A percentile compares a stretch with the other conserved stretches of the same genome.
These are phyloP conservation scores for Tetracentron sinense DNA, from an alignment of 164 flowering plant genomes.

Conservation along the genomic window DNA sequence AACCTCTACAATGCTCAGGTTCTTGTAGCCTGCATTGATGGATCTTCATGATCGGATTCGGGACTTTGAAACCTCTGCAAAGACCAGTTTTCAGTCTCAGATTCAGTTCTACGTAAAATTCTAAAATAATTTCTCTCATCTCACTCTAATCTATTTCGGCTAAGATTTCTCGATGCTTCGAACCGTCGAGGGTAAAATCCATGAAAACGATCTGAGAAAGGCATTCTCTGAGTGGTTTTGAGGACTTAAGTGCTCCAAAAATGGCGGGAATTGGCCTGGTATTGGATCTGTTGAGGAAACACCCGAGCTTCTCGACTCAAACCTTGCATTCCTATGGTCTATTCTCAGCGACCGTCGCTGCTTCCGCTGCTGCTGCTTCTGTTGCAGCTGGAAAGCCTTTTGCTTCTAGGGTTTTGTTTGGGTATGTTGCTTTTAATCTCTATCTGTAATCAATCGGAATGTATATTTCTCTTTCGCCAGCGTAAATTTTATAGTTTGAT, in stretches of 20 bases:
- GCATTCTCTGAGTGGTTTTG: not conserved
- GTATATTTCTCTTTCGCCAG: not conserved
- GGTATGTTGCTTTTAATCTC: slow-evolving; percentile 29
- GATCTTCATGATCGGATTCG: no score
- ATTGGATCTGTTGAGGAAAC: slow-evolving; percentile 52
- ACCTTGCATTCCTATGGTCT: slow-evolving; percentile 41
- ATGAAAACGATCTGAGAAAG: slow-evolving; percentile 1
- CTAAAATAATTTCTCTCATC: no score
- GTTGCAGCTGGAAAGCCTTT: slow-evolving; percentile 35
- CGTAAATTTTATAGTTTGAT: not conserved
- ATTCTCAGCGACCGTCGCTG: slow-evolving; percentile 47
- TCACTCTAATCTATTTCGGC: no score
- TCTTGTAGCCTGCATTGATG: no score
- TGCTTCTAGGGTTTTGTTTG: slow-evolving; percentile 46
- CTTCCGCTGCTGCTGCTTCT: slow-evolving; percentile 57
- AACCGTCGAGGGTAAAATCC: no score
- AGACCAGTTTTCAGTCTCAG: no score
- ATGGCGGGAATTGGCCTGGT: slow-evolving; percentile 49
- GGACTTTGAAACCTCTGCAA: no score
- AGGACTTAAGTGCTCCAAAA: not conserved
- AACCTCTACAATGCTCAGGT: no score
- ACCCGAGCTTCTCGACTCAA: slow-evolving; percentile 37
- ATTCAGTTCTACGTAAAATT: no score
- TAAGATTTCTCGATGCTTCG: no score
- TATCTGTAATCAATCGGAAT: no score